Base-by-base conservation (phyloP, 345 rosid genomes). In the Theobroma cacao region DNA sequence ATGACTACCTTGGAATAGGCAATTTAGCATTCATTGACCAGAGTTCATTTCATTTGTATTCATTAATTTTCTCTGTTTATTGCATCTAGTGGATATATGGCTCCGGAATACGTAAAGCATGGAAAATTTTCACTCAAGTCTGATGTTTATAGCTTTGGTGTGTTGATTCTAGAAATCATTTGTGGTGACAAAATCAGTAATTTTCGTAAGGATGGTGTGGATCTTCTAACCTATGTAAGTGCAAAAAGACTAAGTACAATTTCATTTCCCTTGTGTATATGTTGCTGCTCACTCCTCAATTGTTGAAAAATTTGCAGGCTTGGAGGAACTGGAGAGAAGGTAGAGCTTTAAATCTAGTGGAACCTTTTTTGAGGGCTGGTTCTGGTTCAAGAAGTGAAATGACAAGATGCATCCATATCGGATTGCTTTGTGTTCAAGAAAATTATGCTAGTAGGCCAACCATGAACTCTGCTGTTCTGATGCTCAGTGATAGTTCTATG, bases 1-100 rank as follows among this genome's bases (percentile, higher is more conserved):
- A 10, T 81, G 53, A 53, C 92, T 90, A 52, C 56, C 56, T 18
- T 52, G 56, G 3, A 13, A 47, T 48, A 48, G n/a, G 17, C 53
- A 17, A 18, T 52, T 18, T 52, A 2, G 2, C 56, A 52, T 52
- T 5, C 22, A 52, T 17, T 50, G 7, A 18, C n/a, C n/a, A n/a
- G n/a, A 52, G 20, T 52, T 52, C 9, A 52, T 52, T 52, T 2
- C n/a, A n/a, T n/a, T n/a, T n/a, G n/a, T n/a, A n/a, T n/a, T n/a
- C n/a, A n/a, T n/a, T n/a, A n/a, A n/a, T n/a, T n/a, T n/a, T n/a
- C n/a, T n/a, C n/a, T n/a, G n/a, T 41, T 5, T 41, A 11, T 41
- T 41, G 10, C 9, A 6, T 7, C 10, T 11, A 66, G 50, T n/a
- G 75, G 75, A 7, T 48, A 52, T 10, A 73, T 73, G 76, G 62